Base-by-base conservation (phyloP, 2,329 filamentous ascomycete genomes). In the Penicillium sp. region DNA sequence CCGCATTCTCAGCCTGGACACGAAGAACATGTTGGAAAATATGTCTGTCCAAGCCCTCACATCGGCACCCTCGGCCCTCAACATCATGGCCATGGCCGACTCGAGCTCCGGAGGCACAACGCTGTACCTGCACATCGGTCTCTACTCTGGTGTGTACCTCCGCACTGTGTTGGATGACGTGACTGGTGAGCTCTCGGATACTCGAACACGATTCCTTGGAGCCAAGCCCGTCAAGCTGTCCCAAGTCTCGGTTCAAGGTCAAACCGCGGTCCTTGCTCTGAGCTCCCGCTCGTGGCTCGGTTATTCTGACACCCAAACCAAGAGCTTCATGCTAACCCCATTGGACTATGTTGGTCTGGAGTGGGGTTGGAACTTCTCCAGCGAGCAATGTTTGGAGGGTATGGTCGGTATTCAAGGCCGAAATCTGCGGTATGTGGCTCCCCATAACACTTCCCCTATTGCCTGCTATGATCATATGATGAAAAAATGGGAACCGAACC, bases 221-320 rank as follows among this genome's bases (percentile, higher is more conserved):
- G 89, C 92, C 0, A 94, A 94, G 65, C 85, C 90, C 26, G 92
- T 96, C 42, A 91, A 90, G 64, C 82, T 99, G 2, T 97, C 96
- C 73, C 87, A 89, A 62, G 92, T 97, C n/a, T 89, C 88, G 5
- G 90, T 97, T 8, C 87, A 94, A 67, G 87, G 87, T 18, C 89
- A 92, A 62, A 88, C 89, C 6, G 92, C 92, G 41, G 89, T 97
- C 14, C 81, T 99, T 50, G 93, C 90, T 2, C 82, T 97, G 52
- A 97, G 92, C 72, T 95, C 92, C 15, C 86, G 93, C 53, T 89
- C 94, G n/a, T 99, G 93, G 92, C 81, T 99, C 4, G 93, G 92
- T 42, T 97, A 97, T 70, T 89, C 92, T 0, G 91, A 97, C 67
- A 86, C 89, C 2, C 88, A 92, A 56, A 92, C 89, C 2, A 90